Evolutionary conservation across 108 stramenopile genomes (phyloP).

Genomic region (Bacterosira constricta): DNA sequence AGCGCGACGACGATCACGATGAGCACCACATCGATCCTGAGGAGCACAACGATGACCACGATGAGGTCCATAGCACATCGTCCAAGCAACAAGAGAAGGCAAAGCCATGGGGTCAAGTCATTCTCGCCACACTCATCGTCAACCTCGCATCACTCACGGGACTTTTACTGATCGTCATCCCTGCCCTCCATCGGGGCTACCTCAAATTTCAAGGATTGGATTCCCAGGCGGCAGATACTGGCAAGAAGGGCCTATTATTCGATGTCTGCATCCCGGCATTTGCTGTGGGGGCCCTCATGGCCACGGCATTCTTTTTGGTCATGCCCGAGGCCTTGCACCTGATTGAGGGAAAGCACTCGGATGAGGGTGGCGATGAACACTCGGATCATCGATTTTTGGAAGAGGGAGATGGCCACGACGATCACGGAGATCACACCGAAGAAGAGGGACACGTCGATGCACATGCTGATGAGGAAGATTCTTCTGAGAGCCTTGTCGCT

Average conservation of each 20-base stretch:
- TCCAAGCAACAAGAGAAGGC: too few species aligned
- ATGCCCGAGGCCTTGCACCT: slow-evolving; percentile 35
- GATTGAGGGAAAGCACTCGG: slow-evolving; percentile 1
- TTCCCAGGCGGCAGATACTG: neutral
- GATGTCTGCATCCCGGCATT: slow-evolving; percentile 35
- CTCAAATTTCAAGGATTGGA: too few species aligned
- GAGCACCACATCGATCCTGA: neutral
- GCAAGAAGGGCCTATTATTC: neutral
- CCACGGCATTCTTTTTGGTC: slow-evolving; percentile 43
- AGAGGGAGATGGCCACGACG: too few species aligned
- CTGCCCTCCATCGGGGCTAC: slow-evolving; percentile 6
- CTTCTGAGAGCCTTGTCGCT: slow-evolving; percentile 38
- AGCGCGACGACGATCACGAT: too few species aligned
- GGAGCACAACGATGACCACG: neutral
- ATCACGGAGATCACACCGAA: too few species aligned
- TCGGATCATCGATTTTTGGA: too few species aligned
- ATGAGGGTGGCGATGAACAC: too few species aligned
- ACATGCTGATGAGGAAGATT: too few species aligned
- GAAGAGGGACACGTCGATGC: too few species aligned
- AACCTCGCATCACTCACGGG: slow-evolving; percentile 38
- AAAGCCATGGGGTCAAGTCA: slow-evolving; percentile 38
- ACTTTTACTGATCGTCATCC: slow-evolving; percentile 28
- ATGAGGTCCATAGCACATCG: too few species aligned
- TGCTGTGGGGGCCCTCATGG: slow-evolving; percentile 39
- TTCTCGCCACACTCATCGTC: slow-evolving; percentile 44